Percentiles rank a stretch among this genome's conserved stretches.
phyloP scores from a whole-genome alignment of 2,329 filamentous ascomycete genomes.

The Colletotrichum navitas region DNA sequence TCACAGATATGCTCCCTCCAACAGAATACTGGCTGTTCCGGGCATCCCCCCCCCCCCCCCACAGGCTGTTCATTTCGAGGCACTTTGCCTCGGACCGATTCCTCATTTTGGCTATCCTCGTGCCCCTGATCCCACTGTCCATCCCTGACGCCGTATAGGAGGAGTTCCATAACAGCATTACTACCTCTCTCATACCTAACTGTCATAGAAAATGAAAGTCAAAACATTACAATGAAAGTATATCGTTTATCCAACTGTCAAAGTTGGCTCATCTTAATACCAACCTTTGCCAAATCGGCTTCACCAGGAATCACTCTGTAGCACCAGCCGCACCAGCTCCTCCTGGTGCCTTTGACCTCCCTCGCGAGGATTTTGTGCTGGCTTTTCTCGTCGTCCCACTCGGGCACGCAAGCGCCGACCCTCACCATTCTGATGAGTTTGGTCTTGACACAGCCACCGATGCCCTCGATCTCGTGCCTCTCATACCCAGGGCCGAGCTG shows the following conservation, averaged over 20 bases:
- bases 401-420: slow-evolving; percentile 86
- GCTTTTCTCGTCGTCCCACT: slow-evolving; percentile 83
- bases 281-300: slow-evolving; percentile 41
- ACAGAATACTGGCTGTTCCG: not conserved
- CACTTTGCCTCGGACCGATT: not conserved
- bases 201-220: not conserved
- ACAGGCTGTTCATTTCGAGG: not conserved
- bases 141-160: not conserved
- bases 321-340: slow-evolving; percentile 96
- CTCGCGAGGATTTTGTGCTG: slow-evolving; percentile 74
- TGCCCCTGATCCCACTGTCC: not conserved
- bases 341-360: slow-evolving; percentile 75
- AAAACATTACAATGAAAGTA: slow-evolving; percentile 11
- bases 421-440: slow-evolving; percentile 86
- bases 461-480: slow-evolving; percentile 90
- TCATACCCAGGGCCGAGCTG: slow-evolving; percentile 79
- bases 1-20: not conserved
- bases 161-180: not conserved
- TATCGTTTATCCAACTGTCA: not conserved
- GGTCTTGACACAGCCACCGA: slow-evolving; percentile 88
- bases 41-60: not conserved
- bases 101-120: not conserved
- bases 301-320: slow-evolving; percentile 76
- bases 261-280: slow-evolving; percentile 24
- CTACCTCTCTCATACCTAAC: not conserved